phyloP scores from a whole-genome alignment of 2,329 filamentous ascomycete genomes.

The Sphaerulina populicola region DNA sequence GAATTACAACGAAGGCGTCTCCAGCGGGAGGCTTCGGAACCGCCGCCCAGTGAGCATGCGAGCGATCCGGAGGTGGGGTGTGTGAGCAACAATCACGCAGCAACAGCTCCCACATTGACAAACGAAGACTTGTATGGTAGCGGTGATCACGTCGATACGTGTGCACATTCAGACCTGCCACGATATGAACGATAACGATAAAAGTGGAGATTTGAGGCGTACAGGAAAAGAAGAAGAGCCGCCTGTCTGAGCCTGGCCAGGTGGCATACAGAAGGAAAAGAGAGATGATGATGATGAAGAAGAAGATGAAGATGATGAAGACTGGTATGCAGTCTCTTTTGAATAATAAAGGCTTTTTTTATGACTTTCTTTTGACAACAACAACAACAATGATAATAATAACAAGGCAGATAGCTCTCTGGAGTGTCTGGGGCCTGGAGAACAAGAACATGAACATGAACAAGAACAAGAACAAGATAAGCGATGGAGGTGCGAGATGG shows the following conservation, averaged over 20 bases:
- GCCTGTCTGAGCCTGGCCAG: not conserved
- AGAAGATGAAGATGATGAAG: not conserved
- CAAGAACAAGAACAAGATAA: not conserved
- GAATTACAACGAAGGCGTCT: slow-evolving; percentile 54
- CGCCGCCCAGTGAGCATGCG: slow-evolving; percentile 24
- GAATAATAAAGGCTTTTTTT: too few relatives aligned
- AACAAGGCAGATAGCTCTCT: too few relatives aligned
- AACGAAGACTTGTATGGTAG: slow-evolving; percentile 15
- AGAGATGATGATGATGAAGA: not conserved
- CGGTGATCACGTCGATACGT: slow-evolving; percentile 11
- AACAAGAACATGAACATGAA: too few relatives aligned
- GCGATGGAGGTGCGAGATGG: not conserved
- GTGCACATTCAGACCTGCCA: slow-evolving; percentile 10
- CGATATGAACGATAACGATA: slow-evolving; percentile 17
- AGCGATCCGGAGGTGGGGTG: not conserved
- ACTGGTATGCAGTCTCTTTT: not conserved
- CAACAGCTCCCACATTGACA: slow-evolving; percentile 12
- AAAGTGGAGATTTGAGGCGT: slow-evolving; percentile 5
- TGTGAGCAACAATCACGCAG: slow-evolving; percentile 1
- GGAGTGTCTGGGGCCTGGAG: too few relatives aligned
- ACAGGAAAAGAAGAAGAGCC: not conserved
- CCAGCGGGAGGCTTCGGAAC: slow-evolving; percentile 37
- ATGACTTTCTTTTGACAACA: too few relatives aligned
- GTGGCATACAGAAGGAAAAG: too few relatives aligned
- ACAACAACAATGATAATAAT: too few relatives aligned